Evolutionary conservation across 2,329 filamentous ascomycete genomes (phyloP).

Genomic region (Monilinia laxa): DNA sequence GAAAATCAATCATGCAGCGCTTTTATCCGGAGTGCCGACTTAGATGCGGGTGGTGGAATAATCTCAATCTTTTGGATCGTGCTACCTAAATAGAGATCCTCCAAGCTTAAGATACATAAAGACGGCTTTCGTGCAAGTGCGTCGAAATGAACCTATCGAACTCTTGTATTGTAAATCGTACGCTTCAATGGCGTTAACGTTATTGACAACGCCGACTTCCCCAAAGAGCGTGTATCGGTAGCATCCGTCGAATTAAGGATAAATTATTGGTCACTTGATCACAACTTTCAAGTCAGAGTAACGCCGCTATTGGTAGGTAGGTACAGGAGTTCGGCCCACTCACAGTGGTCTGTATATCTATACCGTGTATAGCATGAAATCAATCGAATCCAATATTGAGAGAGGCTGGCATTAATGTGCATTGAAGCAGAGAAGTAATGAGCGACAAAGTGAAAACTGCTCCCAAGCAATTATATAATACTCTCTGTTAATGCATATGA

Average conservation of each 20-base stretch:
- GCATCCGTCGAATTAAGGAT: neutral
- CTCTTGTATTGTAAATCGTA: conserved; percentile 3
- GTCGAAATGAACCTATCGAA: no score
- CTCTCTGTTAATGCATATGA: neutral
- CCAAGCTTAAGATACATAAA: neutral
- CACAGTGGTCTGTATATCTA: neutral
- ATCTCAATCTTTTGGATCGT: neutral
- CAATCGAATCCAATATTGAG: neutral
- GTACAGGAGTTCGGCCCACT: no score
- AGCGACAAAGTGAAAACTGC: neutral
- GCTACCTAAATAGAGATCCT: neutral
- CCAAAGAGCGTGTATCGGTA: neutral
- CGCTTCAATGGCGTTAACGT: neutral
- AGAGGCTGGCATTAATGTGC: neutral
- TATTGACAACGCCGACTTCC: neutral
- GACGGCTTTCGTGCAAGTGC: neutral
- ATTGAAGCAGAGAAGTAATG: neutral
- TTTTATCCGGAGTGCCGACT: neutral
- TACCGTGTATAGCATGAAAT: neutral
- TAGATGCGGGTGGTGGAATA: neutral
- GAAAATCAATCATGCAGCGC: neutral
- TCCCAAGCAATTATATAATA: neutral
- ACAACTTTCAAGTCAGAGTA: neutral
- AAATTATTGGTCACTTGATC: neutral
- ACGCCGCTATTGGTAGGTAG: neutral